phyloP scores from a whole-genome alignment of 164 flowering plant genomes.

The Platanus orientalis region DNA sequence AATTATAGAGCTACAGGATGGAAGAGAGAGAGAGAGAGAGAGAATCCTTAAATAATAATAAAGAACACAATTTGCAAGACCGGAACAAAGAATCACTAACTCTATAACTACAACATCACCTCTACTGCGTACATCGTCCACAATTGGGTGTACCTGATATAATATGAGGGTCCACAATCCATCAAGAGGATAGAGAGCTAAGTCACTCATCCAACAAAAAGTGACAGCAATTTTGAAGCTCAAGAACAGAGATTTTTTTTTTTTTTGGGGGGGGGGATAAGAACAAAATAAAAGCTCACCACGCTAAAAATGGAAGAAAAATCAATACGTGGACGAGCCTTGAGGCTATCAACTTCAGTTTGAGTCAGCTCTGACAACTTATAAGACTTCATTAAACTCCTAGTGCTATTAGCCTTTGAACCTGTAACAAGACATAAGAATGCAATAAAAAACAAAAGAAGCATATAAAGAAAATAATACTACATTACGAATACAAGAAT shows the following conservation, averaged over 20 bases:
- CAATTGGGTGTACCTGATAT: slow-evolving; percentile 79
- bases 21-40: not conserved
- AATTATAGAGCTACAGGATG: not conserved
- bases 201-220: not conserved
- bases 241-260: not conserved
- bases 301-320: slow-evolving; percentile 75
- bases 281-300: slow-evolving; percentile 33
- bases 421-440: slow-evolving; percentile 21
- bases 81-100: slow-evolving; percentile 43
- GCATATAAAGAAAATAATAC: not conserved
- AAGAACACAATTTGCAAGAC: slow-evolving; percentile 2
- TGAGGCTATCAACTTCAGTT: slow-evolving; percentile 56
- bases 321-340: slow-evolving; percentile 91
- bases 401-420: slow-evolving; percentile 16
- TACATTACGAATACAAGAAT: not conserved
- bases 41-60: not conserved
- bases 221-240: not conserved
- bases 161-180: not conserved
- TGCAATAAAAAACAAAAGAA: not conserved
- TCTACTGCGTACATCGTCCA: slow-evolving; percentile 76
- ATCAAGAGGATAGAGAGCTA: not conserved
- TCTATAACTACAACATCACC: slow-evolving; percentile 92
- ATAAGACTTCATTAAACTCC: slow-evolving; percentile 87
- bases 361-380: slow-evolving; percentile 59
- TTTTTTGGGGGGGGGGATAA: too few relatives aligned